phyloP scores from a whole-genome alignment of 208 protist genomes.

The Acanthamoeba sp. region DNA sequence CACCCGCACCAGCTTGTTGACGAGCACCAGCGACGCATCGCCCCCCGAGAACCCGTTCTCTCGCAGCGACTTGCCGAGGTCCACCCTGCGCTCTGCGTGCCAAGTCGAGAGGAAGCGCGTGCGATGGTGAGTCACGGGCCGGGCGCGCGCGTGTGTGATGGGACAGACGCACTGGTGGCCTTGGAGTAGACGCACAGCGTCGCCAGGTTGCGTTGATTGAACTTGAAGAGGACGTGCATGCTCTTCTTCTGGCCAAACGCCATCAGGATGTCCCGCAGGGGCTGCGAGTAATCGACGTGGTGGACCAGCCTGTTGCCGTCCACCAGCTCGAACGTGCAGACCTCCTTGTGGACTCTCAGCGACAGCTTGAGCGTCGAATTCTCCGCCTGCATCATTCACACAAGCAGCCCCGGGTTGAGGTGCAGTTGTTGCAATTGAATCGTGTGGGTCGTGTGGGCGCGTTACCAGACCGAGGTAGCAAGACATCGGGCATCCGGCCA shows the following conservation, averaged over 20 bases:
- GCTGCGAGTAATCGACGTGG: conserved; percentile 39
- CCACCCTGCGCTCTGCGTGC: conserved; percentile 4
- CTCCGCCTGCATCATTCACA: too few species aligned
- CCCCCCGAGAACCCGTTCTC: conserved; percentile 50
- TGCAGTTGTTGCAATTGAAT: neutral
- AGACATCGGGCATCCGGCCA: neutral
- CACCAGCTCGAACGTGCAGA: conserved; percentile 35
- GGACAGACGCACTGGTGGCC: conserved; percentile 14
- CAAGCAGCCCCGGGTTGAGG: neutral
- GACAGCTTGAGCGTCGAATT: conserved; percentile 20
- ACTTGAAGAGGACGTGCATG: conserved; percentile 11
- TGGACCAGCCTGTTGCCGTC: conserved; percentile 17
- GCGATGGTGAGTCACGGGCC: neutral
- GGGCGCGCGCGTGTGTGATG: neutral
- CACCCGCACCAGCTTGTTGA: conserved; percentile 40
- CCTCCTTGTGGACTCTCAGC: conserved; percentile 37
- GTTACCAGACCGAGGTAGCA: conserved; percentile 41
- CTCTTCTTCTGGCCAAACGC: conserved; percentile 3
- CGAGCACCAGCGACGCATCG: conserved; percentile 26
- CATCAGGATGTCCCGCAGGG: neutral
- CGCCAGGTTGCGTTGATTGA: neutral
- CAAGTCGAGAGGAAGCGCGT: too few species aligned
- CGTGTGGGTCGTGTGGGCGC: neutral
- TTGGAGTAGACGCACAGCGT: neutral
- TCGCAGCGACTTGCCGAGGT: conserved; percentile 18